Evolutionary conservation across 805 yeast species (phyloP), one percentile per base, ranked within the genome.

Genomic region (Schwanniomyces pseudopolymorphus): DNA sequence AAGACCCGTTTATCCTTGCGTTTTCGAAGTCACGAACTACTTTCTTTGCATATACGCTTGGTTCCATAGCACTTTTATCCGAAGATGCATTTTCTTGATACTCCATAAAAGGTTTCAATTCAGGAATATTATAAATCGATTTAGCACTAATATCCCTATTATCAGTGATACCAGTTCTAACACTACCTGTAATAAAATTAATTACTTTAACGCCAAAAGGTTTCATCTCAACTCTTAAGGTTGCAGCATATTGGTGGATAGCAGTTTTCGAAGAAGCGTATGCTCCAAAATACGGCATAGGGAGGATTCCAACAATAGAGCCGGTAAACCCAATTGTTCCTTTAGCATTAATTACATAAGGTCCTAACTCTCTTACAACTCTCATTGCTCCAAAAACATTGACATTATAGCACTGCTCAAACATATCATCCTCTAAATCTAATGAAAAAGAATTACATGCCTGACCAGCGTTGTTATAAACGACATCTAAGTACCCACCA

Each of bases 381-480:
- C 58, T 60, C 45, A 71, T 60, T 31, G 68, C 71, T 10, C 75
- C 77, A 39, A 70, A 54, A 2, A 70, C 68, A 49, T 74, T 74
- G 16, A 69, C 70, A 31, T 70, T 61, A 44, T 63, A 61, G 16
- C 53, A 35, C 8, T 51, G 39, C 10, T 49, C 36, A 7, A 68
- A 26, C 9, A 50, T 44, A 1, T 51, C 56, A 28, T 61, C 63
- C n/a, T 59, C 57, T 4, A 59, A 47, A 39, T 71, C 77, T n/a
- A 62, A 50, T 8, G 69, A 61, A 0, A 75, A 50, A 8, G 56
- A 42, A 10, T 49, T 50, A 25, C 52, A 40, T 33, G 53, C 50
- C 36, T 63, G 55, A 1, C 78, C 78, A 7, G 76, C 78, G 49
- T 74, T 74, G 51, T 73, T 67, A 57, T 65, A 74, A 24, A 75